These are phyloP conservation scores for Botrytis cinerea DNA, from an alignment of 2,329 filamentous ascomycete genomes.

Conservation along the genomic window DNA sequence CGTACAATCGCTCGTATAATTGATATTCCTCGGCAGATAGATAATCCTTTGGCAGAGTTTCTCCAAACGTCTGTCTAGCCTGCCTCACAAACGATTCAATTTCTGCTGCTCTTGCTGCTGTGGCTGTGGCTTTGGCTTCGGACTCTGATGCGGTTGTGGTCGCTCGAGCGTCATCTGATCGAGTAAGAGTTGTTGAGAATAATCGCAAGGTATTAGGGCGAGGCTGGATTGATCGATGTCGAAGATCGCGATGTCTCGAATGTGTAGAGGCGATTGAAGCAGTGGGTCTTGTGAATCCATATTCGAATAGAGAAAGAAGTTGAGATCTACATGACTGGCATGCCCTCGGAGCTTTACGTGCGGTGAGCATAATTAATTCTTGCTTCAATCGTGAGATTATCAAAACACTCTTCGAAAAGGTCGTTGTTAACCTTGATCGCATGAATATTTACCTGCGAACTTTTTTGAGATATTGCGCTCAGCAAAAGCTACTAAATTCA, in stretches of 20 bases:
- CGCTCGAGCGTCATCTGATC: slow-evolving; percentile 23
- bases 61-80: slow-evolving; percentile 74
- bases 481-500: not conserved
- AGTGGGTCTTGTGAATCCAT: slow-evolving; percentile 39
- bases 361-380: slow-evolving; percentile 36
- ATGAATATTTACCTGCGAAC: not conserved
- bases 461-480: not conserved
- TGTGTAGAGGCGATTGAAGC: slow-evolving; percentile 21
- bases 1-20: slow-evolving; percentile 81
- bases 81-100: slow-evolving; percentile 67
- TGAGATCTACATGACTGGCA: slow-evolving; percentile 43
- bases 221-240: slow-evolving; percentile 26
- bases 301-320: slow-evolving; percentile 41
- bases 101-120: slow-evolving; percentile 37
- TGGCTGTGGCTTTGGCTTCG: not conserved
- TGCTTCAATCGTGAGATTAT: not conserved
- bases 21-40: slow-evolving; percentile 69
- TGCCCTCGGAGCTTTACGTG: slow-evolving; percentile 36
- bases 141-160: not conserved
- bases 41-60: slow-evolving; percentile 71
- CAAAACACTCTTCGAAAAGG: not conserved
- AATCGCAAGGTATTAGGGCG: slow-evolving; percentile 25
- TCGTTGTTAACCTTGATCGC: not conserved
- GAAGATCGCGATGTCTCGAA: slow-evolving; percentile 22
- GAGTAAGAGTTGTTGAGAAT: slow-evolving; percentile 31